Evolutionary conservation across 495 filamentous ascomycete species (phyloP).

Genomic region (Rostrohypoxylon terebratum): DNA sequence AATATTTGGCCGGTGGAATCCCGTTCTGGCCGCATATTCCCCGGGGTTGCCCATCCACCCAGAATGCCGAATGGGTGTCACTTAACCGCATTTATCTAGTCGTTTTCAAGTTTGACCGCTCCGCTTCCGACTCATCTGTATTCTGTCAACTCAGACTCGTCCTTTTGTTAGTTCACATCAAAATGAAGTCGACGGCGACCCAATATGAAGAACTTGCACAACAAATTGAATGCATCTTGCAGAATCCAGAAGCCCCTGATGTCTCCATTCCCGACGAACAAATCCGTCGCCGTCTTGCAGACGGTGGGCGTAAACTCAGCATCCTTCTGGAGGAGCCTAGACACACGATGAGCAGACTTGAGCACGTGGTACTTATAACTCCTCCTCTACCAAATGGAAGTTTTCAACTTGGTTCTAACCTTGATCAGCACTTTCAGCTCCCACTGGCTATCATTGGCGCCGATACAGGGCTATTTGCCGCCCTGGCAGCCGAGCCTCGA

Average conservation of each 20-base stretch:
- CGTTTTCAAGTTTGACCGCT: no score
- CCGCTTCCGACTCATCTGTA: not conserved
- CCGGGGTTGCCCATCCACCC: no score
- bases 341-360: not conserved
- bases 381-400: not conserved
- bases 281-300: conserved; percentile 1
- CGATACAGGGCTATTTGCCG: conserved; percentile 52
- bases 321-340: conserved; percentile 2
- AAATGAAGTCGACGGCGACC: not conserved
- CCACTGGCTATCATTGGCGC: conserved; percentile 30
- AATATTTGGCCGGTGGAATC: no score
- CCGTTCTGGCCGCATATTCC: no score
- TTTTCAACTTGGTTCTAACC: not conserved
- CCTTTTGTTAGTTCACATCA: not conserved
- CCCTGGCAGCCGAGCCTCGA: conserved; percentile 43
- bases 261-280: not conserved
- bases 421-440: not conserved
- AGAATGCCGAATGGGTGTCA: no score
- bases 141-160: not conserved
- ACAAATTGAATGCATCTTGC: not conserved
- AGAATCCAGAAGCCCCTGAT: not conserved
- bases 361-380: conserved; percentile 6
- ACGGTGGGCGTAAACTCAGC: conserved; percentile 14
- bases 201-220: not conserved
- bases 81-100: no score